Conservation (phyloP, 306 rosid genomes). For the Cucumis hystrix region DNA sequence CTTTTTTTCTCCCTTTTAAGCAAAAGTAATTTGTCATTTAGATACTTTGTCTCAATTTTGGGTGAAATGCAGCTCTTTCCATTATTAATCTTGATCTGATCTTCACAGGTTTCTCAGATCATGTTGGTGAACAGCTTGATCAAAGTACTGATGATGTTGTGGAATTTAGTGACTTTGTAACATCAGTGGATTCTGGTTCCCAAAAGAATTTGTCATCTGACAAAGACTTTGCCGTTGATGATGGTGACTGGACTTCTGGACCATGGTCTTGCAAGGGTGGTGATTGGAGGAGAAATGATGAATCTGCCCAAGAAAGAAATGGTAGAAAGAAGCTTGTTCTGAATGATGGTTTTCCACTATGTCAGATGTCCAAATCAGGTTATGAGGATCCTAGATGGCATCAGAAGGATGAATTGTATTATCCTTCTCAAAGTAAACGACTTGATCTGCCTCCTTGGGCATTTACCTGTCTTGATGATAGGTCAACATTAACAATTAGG, state of each 20-base stretch:
- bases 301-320: constrained; percentile 50
- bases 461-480: constrained; percentile 62
- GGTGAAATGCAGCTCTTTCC: background rate
- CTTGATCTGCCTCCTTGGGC: constrained; percentile 96
- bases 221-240: constrained; percentile 38
- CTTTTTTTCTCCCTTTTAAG: background rate
- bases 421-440: constrained; percentile 66
- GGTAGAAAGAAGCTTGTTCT: constrained; percentile 73
- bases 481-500: constrained; percentile 24
- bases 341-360: constrained; percentile 70
- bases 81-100: constrained; percentile 5
- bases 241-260: constrained; percentile 68
- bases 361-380: constrained; percentile 81
- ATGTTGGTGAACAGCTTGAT: constrained; percentile 22
- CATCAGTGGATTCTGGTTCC: constrained; percentile 25
- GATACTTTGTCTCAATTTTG: background rate
- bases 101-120: constrained; percentile 46
- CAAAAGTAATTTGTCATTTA: background rate
- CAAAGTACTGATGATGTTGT: constrained; percentile 28
- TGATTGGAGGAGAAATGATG: constrained; percentile 95
- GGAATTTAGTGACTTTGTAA: constrained; percentile 26
- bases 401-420: constrained; percentile 68
- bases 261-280: constrained; percentile 98
- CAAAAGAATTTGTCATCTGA: constrained; percentile 30
- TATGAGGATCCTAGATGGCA: constrained; percentile 95